Evolutionary conservation across 202 grass and related monocot species (phyloP).

Genomic region (Sporobolus alterniflorus): DNA sequence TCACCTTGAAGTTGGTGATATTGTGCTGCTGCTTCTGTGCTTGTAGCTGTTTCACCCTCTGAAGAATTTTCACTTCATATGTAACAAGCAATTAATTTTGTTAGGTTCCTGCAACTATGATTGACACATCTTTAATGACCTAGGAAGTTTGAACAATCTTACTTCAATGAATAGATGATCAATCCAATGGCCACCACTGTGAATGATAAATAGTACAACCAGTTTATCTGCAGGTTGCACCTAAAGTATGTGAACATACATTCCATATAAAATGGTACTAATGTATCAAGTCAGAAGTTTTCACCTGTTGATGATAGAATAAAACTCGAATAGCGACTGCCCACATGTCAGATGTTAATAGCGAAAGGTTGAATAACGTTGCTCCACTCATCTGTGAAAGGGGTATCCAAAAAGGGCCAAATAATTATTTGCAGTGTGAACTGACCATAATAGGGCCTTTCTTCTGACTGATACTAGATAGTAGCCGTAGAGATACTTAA

Average conservation of each 20-base stretch:
- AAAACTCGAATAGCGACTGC: conserved; percentile 79
- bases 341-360: conserved; percentile 92
- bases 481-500: conserved; percentile 40
- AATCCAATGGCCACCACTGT: conserved; percentile 63
- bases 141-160: conserved; percentile 32
- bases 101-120: conserved; percentile 17
- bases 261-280: conserved; percentile 1
- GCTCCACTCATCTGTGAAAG: conserved; percentile 60
- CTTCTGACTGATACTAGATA: background rate
- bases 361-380: conserved; percentile 67
- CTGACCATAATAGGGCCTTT: conserved; percentile 1
- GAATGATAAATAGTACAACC: conserved; percentile 77
- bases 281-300: conserved; percentile 11
- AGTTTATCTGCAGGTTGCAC: conserved; percentile 53
- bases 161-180: conserved; percentile 78
- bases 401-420: background rate
- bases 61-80: conserved; percentile 49
- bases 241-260: conserved; percentile 24
- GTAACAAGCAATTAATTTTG: conserved; percentile 13
- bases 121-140: conserved; percentile 5
- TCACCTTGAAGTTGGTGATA: conserved; percentile 46
- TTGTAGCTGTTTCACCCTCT: background rate
- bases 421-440: conserved; percentile 17
- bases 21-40: conserved; percentile 5
- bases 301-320: conserved; percentile 83